Evolutionary conservation across 108 stramenopile species (phyloP).

Genomic region (Fragilaria crotonensis): DNA sequence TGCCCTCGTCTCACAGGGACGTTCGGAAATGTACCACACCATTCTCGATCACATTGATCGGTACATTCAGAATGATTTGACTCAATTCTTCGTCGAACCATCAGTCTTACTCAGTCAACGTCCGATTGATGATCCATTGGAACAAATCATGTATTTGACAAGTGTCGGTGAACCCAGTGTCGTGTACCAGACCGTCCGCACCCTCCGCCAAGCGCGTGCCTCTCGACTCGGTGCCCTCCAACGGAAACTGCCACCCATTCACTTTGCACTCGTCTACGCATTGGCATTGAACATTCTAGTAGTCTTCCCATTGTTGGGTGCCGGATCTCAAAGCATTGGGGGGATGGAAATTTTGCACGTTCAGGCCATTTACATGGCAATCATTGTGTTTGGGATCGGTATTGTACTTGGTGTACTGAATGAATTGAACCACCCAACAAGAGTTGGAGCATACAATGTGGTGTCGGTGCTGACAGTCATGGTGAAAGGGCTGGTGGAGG

Average conservation of each 20-base stretch:
- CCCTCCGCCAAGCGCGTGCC: slow-evolving; percentile 70
- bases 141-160: slow-evolving; percentile 81
- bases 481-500: slow-evolving; percentile 70
- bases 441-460: slow-evolving; percentile 78
- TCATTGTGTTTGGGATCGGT: slow-evolving; percentile 63
- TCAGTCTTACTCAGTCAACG: slow-evolving; percentile 53
- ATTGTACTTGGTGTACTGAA: slow-evolving; percentile 58
- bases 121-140: slow-evolving; percentile 78
- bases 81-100: slow-evolving; percentile 53
- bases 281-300: slow-evolving; percentile 50
- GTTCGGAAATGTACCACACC: slow-evolving; percentile 53
- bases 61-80: slow-evolving; percentile 68
- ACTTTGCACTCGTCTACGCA: slow-evolving; percentile 63
- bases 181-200: slow-evolving; percentile 79
- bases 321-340: slow-evolving; percentile 53
- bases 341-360: slow-evolving; percentile 36
- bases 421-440: slow-evolving; percentile 52
- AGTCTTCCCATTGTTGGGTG: slow-evolving; percentile 74
- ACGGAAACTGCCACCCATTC: slow-evolving; percentile 63
- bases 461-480: slow-evolving; percentile 61
- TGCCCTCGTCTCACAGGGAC: slow-evolving; percentile 76
- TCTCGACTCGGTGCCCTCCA: slow-evolving; percentile 73
- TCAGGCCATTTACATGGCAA: slow-evolving; percentile 36
- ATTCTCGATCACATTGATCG: slow-evolving; percentile 54
- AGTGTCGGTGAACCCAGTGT: slow-evolving; percentile 70